Percentiles rank a stretch among this genome's conserved stretches.
phyloP scores from a whole-genome alignment of 2,329 filamentous ascomycete species.

The Apiospora malaysiana region DNA sequence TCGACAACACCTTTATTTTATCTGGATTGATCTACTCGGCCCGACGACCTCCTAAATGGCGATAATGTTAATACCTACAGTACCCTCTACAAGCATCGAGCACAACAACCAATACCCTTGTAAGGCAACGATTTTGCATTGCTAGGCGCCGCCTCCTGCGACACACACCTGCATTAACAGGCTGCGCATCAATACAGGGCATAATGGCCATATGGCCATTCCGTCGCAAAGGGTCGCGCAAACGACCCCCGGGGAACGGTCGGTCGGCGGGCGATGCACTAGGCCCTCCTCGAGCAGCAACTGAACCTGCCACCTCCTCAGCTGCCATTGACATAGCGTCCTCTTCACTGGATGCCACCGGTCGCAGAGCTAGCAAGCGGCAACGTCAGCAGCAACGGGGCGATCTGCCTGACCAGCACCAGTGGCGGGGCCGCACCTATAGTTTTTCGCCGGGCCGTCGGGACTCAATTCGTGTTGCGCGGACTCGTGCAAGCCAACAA shows the following conservation, averaged over 20 bases:
- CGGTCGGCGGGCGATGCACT: conserved; percentile 44
- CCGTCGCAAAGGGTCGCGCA: conserved; percentile 73
- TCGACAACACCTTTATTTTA: conserved; percentile 5
- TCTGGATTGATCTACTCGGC: background rate
- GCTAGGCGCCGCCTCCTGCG: conserved; percentile 14
- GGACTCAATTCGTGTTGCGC: conserved; percentile 56
- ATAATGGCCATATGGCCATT: conserved; percentile 86
- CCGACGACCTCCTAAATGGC: conserved; percentile 32
- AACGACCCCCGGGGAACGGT: conserved; percentile 57
- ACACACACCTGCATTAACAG: conserved; percentile 3
- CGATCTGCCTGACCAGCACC: conserved; percentile 36
- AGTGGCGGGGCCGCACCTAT: conserved; percentile 39
- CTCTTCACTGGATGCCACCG: conserved; percentile 6
- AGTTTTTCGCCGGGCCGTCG: conserved; percentile 67
- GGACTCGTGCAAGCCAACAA: conserved; percentile 30
- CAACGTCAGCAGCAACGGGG: conserved; percentile 23
- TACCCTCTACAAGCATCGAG: conserved; percentile 34
- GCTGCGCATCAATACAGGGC: conserved; percentile 21
- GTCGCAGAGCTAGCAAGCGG: conserved; percentile 20
- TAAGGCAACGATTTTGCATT: conserved; percentile 23
- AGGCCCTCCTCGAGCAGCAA: conserved; percentile 33
- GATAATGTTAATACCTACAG: conserved; percentile 33
- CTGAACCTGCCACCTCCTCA: conserved; percentile 30
- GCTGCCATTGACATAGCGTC: conserved; percentile 4
- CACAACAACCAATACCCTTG: conserved; percentile 34